phyloP scores from a whole-genome alignment of 1,284 basidiomycete species.

The Anthracocystis setariae region DNA sequence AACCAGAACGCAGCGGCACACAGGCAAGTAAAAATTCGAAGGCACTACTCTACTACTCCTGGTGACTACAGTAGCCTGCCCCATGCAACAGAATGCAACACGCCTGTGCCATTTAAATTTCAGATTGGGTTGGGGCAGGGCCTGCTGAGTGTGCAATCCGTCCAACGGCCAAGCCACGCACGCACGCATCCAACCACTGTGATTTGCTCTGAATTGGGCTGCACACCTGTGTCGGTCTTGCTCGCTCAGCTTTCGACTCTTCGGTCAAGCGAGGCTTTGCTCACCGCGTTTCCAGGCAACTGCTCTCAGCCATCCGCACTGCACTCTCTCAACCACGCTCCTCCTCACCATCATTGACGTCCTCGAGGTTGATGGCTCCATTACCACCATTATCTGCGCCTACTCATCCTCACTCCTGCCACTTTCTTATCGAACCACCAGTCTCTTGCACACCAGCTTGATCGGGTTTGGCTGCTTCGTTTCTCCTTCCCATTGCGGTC shows the following conservation, averaged over 20 bases:
- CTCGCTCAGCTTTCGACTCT: constrained; percentile 4
- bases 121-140: too few relatives aligned
- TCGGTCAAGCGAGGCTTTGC: neutral
- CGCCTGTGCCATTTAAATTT: neutral
- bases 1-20: too few relatives aligned
- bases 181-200: too few relatives aligned
- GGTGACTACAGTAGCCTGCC: too few relatives aligned
- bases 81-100: too few relatives aligned
- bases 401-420: neutral
- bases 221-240: neutral
- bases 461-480: neutral
- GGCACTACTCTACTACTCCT: too few relatives aligned
- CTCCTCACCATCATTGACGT: constrained; percentile 3
- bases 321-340: constrained; percentile 3
- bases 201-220: neutral
- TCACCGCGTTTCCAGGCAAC: neutral
- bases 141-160: too few relatives aligned
- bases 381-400: neutral
- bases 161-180: too few relatives aligned
- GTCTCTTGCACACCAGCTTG: neutral
- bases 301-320: constrained; percentile 1
- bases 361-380: neutral
- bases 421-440: too few relatives aligned
- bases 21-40: too few relatives aligned
- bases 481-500: neutral